Base-by-base conservation (phyloP, 345 rosid species). In the Aquilaria sinensis region DNA sequence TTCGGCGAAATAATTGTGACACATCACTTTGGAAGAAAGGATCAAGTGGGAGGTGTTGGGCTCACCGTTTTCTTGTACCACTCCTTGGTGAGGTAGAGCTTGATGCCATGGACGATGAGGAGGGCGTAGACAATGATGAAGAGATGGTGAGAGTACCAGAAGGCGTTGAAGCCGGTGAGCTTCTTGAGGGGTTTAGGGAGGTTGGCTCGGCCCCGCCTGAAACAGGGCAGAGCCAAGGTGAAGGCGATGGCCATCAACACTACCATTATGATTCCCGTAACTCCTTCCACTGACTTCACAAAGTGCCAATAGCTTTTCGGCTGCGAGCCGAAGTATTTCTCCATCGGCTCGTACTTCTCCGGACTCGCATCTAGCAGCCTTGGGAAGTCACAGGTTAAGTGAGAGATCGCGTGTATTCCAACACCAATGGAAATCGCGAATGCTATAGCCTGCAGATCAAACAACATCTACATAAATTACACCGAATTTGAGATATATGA, bases 91-190 rank as follows among this genome's bases (percentile, higher is more conserved):
- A 86, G 75, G 75, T 86, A 89, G 31, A 89, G 81, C 71, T 72
- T 74, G 49, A 65, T 59, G 6, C 96, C 96, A 61, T 89, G 96
- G 4, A 80, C 83, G 63, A 89, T 46, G 45, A 89, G 91, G 64
- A 86, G 75, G 23, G 75, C 29, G 67, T 86, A 89, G 74, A 89
- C 96, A 15, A 89, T 75, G 72, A 86, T 64, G 46, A 89, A 89
- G 54, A 89, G 71, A 45, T 89, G 96, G 67, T 89, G 94, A 15
- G 93, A 84, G 66, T 89, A 89, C 96, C 96, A 86, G 57, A 89
- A 89, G 64, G 94, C 93, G 67, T 89, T 89, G 74, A 84, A 89
- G 51, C 96, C 89, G 3, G 96, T 85, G 50, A 89, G 83, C 59
- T 81, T 85, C 81, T 77, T 80, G 56, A 89, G 71, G 43, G 81